phyloP scores from a whole-genome alignment of 1,284 basidiomycete genomes.

The Ceratobasidium theobromae region DNA sequence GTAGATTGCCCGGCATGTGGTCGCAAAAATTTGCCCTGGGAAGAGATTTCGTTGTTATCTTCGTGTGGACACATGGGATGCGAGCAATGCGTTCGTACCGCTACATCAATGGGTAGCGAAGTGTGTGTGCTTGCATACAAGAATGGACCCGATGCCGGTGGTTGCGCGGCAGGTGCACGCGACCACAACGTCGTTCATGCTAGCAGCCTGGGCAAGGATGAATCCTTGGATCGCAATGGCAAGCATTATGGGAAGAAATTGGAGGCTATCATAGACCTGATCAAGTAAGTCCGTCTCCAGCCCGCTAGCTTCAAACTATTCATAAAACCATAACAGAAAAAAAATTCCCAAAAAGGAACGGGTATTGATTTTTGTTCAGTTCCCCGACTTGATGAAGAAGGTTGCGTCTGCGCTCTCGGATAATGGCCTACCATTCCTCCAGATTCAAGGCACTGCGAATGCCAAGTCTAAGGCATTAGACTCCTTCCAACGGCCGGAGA shows the following conservation, averaged over 20 bases:
- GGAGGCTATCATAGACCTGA: conserved; percentile 78
- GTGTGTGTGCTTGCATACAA: conserved; percentile 61
- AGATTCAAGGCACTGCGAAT: conserved; percentile 78
- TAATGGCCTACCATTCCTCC: conserved; percentile 73
- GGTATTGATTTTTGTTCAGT: conserved; percentile 90
- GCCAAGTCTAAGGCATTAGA: conserved; percentile 79
- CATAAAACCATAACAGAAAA: conserved; percentile 50
- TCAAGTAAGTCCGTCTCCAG: conserved; percentile 58
- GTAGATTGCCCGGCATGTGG: conserved; percentile 65
- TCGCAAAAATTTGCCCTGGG: conserved; percentile 56
- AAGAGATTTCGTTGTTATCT: conserved; percentile 79
- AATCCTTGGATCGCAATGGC: conserved; percentile 66
- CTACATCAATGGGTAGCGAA: conserved; percentile 63
- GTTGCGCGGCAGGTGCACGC: conserved; percentile 72
- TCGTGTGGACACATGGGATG: conserved; percentile 91
- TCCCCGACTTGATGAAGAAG: conserved; percentile 88
- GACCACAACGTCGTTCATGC: conserved; percentile 81
- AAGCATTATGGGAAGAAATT: conserved; percentile 88
- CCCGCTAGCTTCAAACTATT: not conserved
- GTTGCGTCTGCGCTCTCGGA: conserved; percentile 78
- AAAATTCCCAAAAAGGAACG: conserved; percentile 74
- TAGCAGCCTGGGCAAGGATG: conserved; percentile 80
- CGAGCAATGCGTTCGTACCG: conserved; percentile 65
- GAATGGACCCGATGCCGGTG: conserved; percentile 56
- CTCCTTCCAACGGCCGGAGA: conserved; percentile 76